These are phyloP conservation scores for Dovyalis caffra DNA, from an alignment of 345 rosid genomes.

Conservation along the genomic window DNA sequence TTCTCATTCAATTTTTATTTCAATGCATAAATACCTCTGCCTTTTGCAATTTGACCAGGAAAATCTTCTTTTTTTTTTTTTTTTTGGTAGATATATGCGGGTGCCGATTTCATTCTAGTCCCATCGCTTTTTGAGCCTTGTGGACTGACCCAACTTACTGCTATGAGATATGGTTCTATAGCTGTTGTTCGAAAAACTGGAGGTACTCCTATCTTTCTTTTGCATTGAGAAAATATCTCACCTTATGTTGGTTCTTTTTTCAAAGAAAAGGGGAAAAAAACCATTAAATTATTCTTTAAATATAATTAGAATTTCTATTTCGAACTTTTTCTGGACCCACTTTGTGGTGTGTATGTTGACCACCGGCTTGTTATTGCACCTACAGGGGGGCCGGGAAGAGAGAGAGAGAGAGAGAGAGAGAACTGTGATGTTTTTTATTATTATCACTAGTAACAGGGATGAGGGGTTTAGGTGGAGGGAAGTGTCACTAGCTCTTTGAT, in stretches of 20 bases:
- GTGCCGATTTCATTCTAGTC: conserved; percentile 88
- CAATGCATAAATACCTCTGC: background rate
- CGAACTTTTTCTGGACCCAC: background rate
- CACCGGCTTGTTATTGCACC: background rate
- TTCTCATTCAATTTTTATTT: background rate
- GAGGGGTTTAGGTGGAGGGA: background rate
- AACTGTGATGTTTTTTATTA: background rate
- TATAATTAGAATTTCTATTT: background rate
- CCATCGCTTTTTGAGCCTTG: conserved; percentile 98
- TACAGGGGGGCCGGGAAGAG: no score
- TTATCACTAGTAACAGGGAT: background rate
- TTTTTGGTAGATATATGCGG: conserved; percentile 67
- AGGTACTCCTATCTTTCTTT: conserved; percentile 38
- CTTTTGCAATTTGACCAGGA: conserved; percentile 8
- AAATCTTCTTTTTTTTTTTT: background rate
- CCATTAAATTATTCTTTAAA: background rate
- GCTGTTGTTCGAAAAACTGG: conserved; percentile 94
- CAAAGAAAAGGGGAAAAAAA: background rate
- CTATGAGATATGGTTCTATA: conserved; percentile 92
- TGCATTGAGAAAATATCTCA: background rate
- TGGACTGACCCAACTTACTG: conserved; percentile 86
- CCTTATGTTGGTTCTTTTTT: background rate
- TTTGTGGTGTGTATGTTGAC: background rate
- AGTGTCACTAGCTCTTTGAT: background rate
- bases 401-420: background rate